phyloP scores from a whole-genome alignment of 2,329 filamentous ascomycete species.

The Achaetomium macrosporum region DNA sequence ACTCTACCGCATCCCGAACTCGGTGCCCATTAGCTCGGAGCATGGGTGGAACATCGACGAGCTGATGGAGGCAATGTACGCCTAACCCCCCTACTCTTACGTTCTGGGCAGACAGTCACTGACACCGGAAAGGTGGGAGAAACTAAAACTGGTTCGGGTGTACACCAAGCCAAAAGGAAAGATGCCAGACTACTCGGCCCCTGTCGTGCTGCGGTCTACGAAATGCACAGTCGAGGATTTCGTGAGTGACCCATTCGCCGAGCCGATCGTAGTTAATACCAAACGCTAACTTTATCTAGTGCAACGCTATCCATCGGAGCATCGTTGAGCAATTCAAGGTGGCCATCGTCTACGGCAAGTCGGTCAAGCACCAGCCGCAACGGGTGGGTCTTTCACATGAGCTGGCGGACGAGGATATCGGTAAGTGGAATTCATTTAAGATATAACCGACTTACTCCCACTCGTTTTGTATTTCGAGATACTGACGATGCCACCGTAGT shows the following conservation, averaged over 20 bases:
- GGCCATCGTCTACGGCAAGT: conserved; percentile 94
- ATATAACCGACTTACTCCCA: background rate
- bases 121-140: conserved; percentile 64
- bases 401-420: conserved; percentile 94
- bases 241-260: conserved; percentile 50
- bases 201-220: conserved; percentile 78
- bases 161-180: conserved; percentile 98
- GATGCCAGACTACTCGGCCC: conserved; percentile 83
- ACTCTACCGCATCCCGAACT: conserved; percentile 93
- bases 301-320: conserved; percentile 92
- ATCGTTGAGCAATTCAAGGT: conserved; percentile 95
- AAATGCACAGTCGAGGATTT: conserved; percentile 95
- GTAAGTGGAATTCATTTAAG: conserved; percentile 49
- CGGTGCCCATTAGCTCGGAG: conserved; percentile 94
- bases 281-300: conserved; percentile 50
- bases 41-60: conserved; percentile 98
- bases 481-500: conserved; percentile 36
- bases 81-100: conserved; percentile 11
- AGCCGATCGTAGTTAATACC: background rate
- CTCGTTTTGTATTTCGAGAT: background rate
- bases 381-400: conserved; percentile 87
- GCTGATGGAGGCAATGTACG: conserved; percentile 84
- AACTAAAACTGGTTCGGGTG: conserved; percentile 81
- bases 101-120: background rate
- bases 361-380: conserved; percentile 97